These are phyloP conservation scores for Arthroderma sp. DNA, from an alignment of 2,329 filamentous ascomycete species.

Conservation along the genomic window DNA sequence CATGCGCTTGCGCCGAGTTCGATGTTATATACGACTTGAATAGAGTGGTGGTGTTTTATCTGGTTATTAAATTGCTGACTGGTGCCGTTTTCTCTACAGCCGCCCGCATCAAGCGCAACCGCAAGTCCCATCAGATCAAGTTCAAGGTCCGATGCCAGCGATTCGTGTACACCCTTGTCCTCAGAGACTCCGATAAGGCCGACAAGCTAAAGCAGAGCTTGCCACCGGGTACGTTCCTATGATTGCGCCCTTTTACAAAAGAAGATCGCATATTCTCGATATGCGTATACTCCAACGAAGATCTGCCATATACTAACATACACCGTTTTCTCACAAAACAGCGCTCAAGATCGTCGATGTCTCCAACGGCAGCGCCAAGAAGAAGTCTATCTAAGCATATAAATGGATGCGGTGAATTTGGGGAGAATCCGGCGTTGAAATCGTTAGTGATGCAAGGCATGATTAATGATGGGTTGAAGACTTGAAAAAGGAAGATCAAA, in stretches of 20 bases:
- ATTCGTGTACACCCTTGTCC: constrained; percentile 93
- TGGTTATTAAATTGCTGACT: constrained; percentile 7
- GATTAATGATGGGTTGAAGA: neutral
- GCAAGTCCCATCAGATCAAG: constrained; percentile 84
- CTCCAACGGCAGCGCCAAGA: constrained; percentile 31
- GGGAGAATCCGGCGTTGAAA: too few relatives aligned
- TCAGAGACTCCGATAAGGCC: constrained; percentile 98
- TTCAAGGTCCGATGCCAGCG: constrained; percentile 99
- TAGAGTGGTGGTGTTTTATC: neutral
- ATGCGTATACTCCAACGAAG: neutral
- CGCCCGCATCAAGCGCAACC: constrained; percentile 93
- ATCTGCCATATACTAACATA: constrained; percentile 1
- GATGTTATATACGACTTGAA: neutral
- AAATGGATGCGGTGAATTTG: neutral
- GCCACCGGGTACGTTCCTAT: constrained; percentile 69
- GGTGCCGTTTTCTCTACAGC: constrained; percentile 35
- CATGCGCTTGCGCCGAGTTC: neutral
- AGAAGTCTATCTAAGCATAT: constrained; percentile 28
- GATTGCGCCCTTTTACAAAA: neutral
- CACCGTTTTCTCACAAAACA: constrained; percentile 13
- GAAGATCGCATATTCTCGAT: neutral
- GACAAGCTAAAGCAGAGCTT: constrained; percentile 99
- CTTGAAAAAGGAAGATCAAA: too few relatives aligned
- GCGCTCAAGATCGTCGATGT: constrained; percentile 34
- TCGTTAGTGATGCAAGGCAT: neutral